phyloP scores from a whole-genome alignment of 768 basidiomycete genomes.

The Antrodiella citrinella region DNA sequence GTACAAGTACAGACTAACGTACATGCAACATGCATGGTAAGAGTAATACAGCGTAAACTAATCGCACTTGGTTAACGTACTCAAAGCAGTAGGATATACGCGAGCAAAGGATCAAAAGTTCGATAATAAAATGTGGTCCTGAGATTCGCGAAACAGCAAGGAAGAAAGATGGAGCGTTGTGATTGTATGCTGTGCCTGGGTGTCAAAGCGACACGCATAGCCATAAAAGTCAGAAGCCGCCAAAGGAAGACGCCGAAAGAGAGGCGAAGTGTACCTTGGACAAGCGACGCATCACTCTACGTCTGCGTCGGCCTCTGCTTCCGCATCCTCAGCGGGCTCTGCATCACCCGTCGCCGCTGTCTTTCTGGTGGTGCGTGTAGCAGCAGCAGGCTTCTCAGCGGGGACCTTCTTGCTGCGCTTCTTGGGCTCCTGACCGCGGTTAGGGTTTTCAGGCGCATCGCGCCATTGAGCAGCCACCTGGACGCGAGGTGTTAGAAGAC shows the following conservation, averaged over 20 bases:
- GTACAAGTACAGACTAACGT: neutral
- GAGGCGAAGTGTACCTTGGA: too few relatives aligned
- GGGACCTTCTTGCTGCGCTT: slow-evolving; percentile 24
- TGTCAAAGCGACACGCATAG: too few relatives aligned
- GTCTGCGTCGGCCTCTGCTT: neutral
- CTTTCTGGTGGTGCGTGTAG: neutral
- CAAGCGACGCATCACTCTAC: too few relatives aligned
- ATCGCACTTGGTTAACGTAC: neutral
- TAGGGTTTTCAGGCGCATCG: slow-evolving; percentile 57
- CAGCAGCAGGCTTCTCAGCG: slow-evolving; percentile 14
- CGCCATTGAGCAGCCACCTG: slow-evolving; percentile 54
- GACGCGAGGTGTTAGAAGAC: neutral
- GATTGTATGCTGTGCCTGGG: too few relatives aligned
- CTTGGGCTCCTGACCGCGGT: slow-evolving; percentile 45
- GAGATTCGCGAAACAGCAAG: too few relatives aligned
- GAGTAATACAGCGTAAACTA: neutral
- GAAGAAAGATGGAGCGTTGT: too few relatives aligned
- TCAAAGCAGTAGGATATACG: neutral
- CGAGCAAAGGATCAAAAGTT: neutral
- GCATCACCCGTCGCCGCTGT: neutral
- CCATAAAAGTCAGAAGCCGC: too few relatives aligned
- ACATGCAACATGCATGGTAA: neutral
- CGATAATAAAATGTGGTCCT: too few relatives aligned
- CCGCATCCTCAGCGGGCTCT: neutral
- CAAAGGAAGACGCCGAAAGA: too few relatives aligned